Evolutionary conservation across 2,329 filamentous ascomycete species (phyloP).

Genomic region (Pestalotiopsis fici): DNA sequence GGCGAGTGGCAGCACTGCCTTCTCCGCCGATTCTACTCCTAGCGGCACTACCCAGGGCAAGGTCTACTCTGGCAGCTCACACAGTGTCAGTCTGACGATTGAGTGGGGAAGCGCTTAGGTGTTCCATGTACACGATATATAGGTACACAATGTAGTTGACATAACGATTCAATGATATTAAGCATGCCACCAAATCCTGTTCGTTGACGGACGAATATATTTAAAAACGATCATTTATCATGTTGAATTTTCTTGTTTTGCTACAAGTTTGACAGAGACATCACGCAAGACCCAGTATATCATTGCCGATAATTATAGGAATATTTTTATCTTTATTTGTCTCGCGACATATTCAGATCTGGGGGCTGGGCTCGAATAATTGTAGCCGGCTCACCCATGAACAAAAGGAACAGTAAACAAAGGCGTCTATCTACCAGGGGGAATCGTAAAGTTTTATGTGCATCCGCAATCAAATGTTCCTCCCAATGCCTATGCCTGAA

Average conservation of each 20-base stretch:
- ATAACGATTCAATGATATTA: neutral
- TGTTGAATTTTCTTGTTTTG: no score
- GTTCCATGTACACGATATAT: no score
- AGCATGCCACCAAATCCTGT: no score
- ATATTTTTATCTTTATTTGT: neutral
- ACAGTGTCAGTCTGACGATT: neutral
- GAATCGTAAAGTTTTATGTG: conserved; percentile 26
- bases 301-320: neutral
- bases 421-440: conserved; percentile 25
- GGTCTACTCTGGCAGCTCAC: conserved; percentile 1
- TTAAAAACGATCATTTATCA: no score
- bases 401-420: conserved; percentile 6
- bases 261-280: no score
- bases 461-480: neutral
- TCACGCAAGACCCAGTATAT: no score
- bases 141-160: neutral
- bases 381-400: neutral
- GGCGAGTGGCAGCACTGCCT: conserved; percentile 2
- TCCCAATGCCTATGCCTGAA: neutral
- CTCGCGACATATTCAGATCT: neutral
- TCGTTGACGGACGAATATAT: no score
- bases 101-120: neutral
- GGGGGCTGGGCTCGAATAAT: neutral
- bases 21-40: conserved; percentile 2
- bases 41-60: neutral